Evolutionary conservation across 352 stramenopile genomes (phyloP).

Genomic region (Globisporangium abappressorium): DNA sequence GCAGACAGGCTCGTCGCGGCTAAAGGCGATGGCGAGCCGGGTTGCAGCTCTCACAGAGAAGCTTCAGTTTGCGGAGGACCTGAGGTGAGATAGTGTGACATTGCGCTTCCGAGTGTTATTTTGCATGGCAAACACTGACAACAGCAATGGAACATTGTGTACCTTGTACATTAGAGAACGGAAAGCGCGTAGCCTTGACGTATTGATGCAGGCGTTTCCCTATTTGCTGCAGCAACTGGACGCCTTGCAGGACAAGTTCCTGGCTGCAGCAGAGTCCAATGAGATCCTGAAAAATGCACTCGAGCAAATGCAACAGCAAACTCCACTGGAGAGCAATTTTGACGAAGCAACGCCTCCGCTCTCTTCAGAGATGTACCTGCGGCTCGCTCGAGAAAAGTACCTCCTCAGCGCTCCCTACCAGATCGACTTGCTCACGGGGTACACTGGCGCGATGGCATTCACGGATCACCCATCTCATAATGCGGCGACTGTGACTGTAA

Average conservation of each 20-base stretch:
- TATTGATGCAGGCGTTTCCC: slow-evolving; percentile 43
- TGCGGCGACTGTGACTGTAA: slow-evolving; percentile 1
- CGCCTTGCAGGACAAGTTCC: slow-evolving; percentile 43
- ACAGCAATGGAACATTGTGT: not conserved
- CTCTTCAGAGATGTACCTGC: slow-evolving; percentile 24
- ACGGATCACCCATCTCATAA: slow-evolving; percentile 21
- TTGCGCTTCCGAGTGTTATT: not conserved
- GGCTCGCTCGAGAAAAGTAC: slow-evolving; percentile 44
- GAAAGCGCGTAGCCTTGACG: slow-evolving; percentile 36
- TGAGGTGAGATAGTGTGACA: slow-evolving; percentile 21
- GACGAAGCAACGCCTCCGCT: not conserved
- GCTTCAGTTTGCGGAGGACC: slow-evolving; percentile 33
- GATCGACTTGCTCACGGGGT: slow-evolving; percentile 40
- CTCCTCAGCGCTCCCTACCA: slow-evolving; percentile 45
- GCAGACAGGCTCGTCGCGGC: slow-evolving; percentile 10
- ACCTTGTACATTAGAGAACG: slow-evolving; percentile 31
- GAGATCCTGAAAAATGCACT: slow-evolving; percentile 45
- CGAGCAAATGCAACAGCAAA: slow-evolving; percentile 34
- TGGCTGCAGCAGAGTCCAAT: slow-evolving; percentile 44
- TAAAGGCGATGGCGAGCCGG: slow-evolving; percentile 17
- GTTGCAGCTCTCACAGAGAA: slow-evolving; percentile 32
- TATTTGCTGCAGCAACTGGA: slow-evolving; percentile 46
- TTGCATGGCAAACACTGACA: not conserved
- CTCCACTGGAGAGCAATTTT: not conserved
- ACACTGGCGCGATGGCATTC: slow-evolving; percentile 33